Conservation (phyloP, 2,329 filamentous ascomycete species). For the Neopestalotiopsis rosae region DNA sequence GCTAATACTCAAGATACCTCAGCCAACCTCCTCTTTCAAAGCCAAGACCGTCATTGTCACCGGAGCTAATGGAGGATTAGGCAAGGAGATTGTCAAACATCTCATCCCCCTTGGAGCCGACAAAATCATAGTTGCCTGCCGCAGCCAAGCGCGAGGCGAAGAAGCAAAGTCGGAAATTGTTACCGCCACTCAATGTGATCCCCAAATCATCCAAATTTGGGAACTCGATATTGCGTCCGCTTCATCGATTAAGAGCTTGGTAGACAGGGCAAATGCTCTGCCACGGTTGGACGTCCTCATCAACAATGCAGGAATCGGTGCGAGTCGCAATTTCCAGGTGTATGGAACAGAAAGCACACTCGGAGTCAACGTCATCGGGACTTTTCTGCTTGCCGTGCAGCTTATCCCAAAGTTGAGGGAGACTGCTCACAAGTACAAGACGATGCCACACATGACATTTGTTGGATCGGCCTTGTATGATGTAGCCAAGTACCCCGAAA, state of each 20-base stretch:
- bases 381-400: constrained; percentile 33
- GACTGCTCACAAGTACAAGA: constrained; percentile 20
- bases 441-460: constrained; percentile 24
- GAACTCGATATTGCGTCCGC: constrained; percentile 46
- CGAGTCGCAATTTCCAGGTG: constrained; percentile 37
- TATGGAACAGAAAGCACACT: constrained; percentile 56
- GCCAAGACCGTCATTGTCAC: constrained; percentile 9
- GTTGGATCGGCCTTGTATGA: constrained; percentile 27
- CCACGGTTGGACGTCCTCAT: constrained; percentile 48
- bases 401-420: constrained; percentile 37
- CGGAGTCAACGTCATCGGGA: constrained; percentile 40
- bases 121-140: constrained; percentile 45
- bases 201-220: constrained; percentile 46
- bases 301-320: constrained; percentile 49
- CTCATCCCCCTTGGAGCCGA: constrained; percentile 34
- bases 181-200: neutral
- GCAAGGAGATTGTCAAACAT: constrained; percentile 26
- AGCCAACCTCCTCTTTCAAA: constrained; percentile 14
- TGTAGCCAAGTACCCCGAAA: constrained; percentile 27
- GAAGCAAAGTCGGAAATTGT: constrained; percentile 1
- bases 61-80: constrained; percentile 6
- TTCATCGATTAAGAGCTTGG: constrained; percentile 46
- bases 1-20: constrained; percentile 22
- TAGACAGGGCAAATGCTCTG: constrained; percentile 37
- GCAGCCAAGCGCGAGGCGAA: constrained; percentile 30